A percentile compares a stretch with the other conserved stretches of the same genome.
These are phyloP conservation scores for Cladosporium halotolerans DNA, from an alignment of 2,329 filamentous ascomycete genomes.

Conservation along the genomic window DNA sequence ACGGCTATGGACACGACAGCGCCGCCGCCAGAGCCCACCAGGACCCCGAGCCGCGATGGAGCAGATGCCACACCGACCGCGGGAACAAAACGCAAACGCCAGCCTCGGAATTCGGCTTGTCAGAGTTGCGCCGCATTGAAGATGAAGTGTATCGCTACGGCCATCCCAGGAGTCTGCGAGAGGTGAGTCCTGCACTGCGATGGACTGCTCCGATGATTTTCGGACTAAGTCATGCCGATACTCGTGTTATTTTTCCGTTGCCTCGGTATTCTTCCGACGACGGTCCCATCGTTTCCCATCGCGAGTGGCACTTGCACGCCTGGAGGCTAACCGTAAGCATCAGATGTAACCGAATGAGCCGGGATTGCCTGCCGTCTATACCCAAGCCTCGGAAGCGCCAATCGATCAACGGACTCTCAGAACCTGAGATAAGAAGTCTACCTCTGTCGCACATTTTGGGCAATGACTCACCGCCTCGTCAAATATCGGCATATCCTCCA, in stretches of 20 bases:
- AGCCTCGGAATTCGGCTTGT: slow-evolving; percentile 25
- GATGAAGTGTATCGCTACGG: slow-evolving; percentile 21
- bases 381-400: slow-evolving; percentile 24
- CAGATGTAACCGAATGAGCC: slow-evolving; percentile 25
- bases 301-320: not conserved
- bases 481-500: not conserved
- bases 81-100: slow-evolving; percentile 21
- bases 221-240: not conserved
- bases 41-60: not conserved
- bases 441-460: slow-evolving; percentile 17
- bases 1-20: slow-evolving; percentile 10
- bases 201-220: not conserved
- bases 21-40: slow-evolving; percentile 3
- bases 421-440: slow-evolving; percentile 16
- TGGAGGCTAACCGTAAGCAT: not conserved
- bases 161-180: slow-evolving; percentile 11
- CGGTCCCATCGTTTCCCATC: no score
- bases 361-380: slow-evolving; percentile 22
- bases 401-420: slow-evolving; percentile 17
- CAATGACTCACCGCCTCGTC: slow-evolving; percentile 2
- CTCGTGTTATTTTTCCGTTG: slow-evolving; percentile 1
- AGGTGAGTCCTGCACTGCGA: slow-evolving; percentile 10
- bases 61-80: slow-evolving; percentile 1
- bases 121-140: slow-evolving; percentile 24
- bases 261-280: not conserved